A percentile compares a stretch with the other conserved stretches of the same genome.
These are phyloP conservation scores for Pseudogymnoascus sp. DNA, from an alignment of 2,329 filamentous ascomycete genomes.

Conservation along the genomic window DNA sequence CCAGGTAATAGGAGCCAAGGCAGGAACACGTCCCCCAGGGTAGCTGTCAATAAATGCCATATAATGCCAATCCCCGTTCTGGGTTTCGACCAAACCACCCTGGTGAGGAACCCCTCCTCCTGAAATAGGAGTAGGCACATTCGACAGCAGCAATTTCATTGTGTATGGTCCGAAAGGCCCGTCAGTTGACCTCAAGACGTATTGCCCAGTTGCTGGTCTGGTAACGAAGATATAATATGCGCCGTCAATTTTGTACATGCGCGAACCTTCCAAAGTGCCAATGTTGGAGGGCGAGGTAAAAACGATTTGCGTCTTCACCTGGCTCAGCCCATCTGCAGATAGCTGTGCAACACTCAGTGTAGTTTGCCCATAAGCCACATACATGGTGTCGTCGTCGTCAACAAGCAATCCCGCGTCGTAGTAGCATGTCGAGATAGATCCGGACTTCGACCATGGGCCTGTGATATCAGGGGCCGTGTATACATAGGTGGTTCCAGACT, in stretches of 20 bases:
- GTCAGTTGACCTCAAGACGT: constrained; percentile 43
- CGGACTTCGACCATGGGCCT: constrained; percentile 37
- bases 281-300: constrained; percentile 34
- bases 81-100: constrained; percentile 47
- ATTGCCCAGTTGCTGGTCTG: constrained; percentile 35
- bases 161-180: constrained; percentile 48
- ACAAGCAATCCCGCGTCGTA: constrained; percentile 53
- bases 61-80: constrained; percentile 49
- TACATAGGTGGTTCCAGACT: constrained; percentile 43
- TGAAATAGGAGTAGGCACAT: constrained; percentile 36
- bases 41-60: constrained; percentile 50
- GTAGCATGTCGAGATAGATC: constrained; percentile 40
- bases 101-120: constrained; percentile 45
- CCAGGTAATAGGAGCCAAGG: constrained; percentile 48
- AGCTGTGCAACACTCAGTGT: constrained; percentile 45
- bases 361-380: constrained; percentile 46
- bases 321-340: constrained; percentile 38
- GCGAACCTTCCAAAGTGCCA: constrained; percentile 41
- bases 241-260: constrained; percentile 51
- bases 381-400: constrained; percentile 49
- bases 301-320: constrained; percentile 39
- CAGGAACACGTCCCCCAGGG: constrained; percentile 49
- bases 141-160: constrained; percentile 36
- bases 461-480: constrained; percentile 39
- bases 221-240: constrained; percentile 48